Percentiles rank a stretch among this genome's conserved stretches.
Conservation (phyloP, 768 basidiomycete species). For the Tephrocybe sp. region DNA sequence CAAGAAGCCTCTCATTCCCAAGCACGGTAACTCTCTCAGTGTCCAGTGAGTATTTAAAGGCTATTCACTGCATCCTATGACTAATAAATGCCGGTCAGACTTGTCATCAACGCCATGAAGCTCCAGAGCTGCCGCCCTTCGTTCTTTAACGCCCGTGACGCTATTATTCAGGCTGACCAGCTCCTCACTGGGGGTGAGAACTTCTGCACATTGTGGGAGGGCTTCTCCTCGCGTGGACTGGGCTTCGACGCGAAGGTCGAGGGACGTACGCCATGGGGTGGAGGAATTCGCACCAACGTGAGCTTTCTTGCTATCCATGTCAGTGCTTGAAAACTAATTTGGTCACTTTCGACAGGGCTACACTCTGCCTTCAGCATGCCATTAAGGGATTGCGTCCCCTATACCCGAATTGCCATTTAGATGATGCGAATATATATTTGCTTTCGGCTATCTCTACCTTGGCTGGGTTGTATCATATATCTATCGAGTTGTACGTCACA, state of each 20-base stretch:
- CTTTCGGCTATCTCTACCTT: neutral
- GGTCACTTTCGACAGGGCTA: neutral
- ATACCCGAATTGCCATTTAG: neutral
- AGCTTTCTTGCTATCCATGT: conserved; percentile 7
- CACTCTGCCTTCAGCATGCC: neutral
- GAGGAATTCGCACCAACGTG: conserved; percentile 76
- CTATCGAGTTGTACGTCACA: neutral
- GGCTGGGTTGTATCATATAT: neutral
- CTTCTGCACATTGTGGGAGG: conserved; percentile 81
- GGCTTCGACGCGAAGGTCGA: conserved; percentile 73
- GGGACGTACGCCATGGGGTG: conserved; percentile 88
- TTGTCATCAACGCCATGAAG: conserved; percentile 92
- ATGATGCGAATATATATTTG: neutral
- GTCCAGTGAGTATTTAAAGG: conserved; percentile 48
- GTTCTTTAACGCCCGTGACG: conserved; percentile 88
- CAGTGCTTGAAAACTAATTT: neutral
- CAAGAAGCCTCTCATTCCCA: conserved; percentile 70
- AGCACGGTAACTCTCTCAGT: conserved; percentile 86
- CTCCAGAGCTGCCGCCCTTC: conserved; percentile 87
- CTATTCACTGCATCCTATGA: neutral
- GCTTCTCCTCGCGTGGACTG: conserved; percentile 79
- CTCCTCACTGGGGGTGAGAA: conserved; percentile 93
- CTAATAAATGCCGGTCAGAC: conserved; percentile 33
- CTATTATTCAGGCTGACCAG: conserved; percentile 89
- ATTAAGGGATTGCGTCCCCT: neutral